Evolutionary conservation across 2,329 filamentous ascomycete genomes (phyloP).

Genomic region (Diaporthe amygdali): DNA sequence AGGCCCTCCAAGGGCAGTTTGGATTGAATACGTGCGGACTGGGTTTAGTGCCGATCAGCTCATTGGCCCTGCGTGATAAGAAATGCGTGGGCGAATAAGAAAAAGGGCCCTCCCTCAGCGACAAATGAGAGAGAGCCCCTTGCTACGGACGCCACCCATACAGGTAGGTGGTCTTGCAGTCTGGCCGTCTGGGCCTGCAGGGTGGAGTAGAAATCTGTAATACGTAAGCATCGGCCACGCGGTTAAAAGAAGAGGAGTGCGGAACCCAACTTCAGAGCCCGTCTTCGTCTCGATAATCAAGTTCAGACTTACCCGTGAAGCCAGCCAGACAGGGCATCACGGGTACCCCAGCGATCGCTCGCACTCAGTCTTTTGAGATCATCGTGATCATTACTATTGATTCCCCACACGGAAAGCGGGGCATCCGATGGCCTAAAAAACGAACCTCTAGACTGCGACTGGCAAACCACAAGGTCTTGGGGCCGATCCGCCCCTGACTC

Average conservation of each 20-base stretch:
- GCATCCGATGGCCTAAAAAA: background rate
- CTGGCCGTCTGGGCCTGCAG: no score
- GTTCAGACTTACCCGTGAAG: background rate
- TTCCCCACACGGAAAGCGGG: background rate
- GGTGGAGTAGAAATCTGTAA: no score
- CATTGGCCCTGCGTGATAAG: background rate
- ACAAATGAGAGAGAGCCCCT: background rate
- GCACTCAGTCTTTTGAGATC: background rate
- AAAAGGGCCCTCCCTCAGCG: background rate
- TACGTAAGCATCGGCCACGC: background rate
- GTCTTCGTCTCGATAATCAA: background rate
- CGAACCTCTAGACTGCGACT: background rate
- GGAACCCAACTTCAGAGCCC: background rate
- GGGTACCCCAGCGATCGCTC: background rate
- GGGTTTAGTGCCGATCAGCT: background rate
- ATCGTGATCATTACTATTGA: background rate
- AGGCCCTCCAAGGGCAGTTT: background rate
- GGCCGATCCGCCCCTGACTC: background rate
- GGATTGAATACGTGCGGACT: background rate
- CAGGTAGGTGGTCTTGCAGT: background rate
- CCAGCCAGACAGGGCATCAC: no score
- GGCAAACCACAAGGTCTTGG: background rate
- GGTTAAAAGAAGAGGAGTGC: background rate
- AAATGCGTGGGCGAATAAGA: background rate
- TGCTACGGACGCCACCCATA: background rate